Evolutionary conservation across 2,329 filamentous ascomycete genomes (phyloP).

Genomic region (Trichoderma semiorbis): DNA sequence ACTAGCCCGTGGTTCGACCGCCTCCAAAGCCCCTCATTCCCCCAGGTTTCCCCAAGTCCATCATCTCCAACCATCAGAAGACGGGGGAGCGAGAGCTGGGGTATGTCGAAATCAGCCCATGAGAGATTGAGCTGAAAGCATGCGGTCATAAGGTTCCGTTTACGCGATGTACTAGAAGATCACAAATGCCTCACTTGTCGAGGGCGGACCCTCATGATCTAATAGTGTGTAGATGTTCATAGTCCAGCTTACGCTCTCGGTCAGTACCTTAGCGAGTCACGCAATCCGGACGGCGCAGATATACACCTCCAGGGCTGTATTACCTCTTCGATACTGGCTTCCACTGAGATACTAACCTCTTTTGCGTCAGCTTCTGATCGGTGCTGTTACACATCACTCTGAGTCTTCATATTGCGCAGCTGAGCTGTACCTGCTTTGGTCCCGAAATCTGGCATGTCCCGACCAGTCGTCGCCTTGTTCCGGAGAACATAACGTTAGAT

Average conservation of each 20-base stretch:
- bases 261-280: not conserved
- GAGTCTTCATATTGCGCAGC: not conserved
- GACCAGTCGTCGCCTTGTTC: not conserved
- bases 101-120: not conserved
- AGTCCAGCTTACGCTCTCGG: not conserved
- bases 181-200: constrained; percentile 1
- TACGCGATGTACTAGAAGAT: not conserved
- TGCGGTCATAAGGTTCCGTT: not conserved
- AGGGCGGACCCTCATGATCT: not conserved
- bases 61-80: not conserved
- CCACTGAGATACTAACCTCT: not conserved
- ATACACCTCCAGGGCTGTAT: not conserved
- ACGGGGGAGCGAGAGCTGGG: not conserved
- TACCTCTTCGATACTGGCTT: not conserved
- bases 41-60: constrained; percentile 5
- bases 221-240: not conserved
- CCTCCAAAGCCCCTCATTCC: not conserved
- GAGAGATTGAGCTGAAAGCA: not conserved
- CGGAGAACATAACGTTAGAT: not conserved
- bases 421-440: not conserved
- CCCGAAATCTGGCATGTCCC: not conserved
- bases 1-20: not conserved
- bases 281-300: not conserved
- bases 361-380: not conserved
- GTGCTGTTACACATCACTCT: not conserved